Base-by-base conservation (phyloP, 2,329 filamentous ascomycete species). In the Balansia obtecta region DNA sequence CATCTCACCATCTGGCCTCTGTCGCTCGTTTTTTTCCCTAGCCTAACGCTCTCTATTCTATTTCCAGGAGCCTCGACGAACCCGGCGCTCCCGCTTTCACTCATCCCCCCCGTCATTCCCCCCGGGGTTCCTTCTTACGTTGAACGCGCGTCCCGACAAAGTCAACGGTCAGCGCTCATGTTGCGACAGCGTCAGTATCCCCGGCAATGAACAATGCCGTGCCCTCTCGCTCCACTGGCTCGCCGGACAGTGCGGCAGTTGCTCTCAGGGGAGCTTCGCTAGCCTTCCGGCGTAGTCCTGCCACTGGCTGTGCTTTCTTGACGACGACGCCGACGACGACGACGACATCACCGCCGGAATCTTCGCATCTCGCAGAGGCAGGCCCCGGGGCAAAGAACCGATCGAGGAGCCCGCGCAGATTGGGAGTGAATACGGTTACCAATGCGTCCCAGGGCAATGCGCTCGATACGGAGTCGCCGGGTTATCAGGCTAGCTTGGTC, bases 251-350 rank as follows among this genome's bases (percentile, higher is more conserved):
- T 55, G 60, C 61, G 61, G 63, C 72, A 13, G 73, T 74, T 46
- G 65, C 76, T 46, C 64, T 80, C 50, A 71, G 67, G 52, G 77
- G 77, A 48, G 77, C 77, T 10, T 74, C 72, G 11, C 68, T 80
- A 27, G 77, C 77, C 18, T 81, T 80, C 54, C 67, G 70, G 45
- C 65, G 60, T 33, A 59, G 60, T 47, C 60, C 61, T 10, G 37
- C 37, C 30, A 37, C 42, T 18, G 47, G 38, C 9, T 27, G 13
- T n/a, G 34, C 45, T 38, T 41, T 47, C 30, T 30, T 48, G 50
- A 45, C 60, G 57, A 30, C 54, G 53, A 48, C 52, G 53, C 45
- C 52, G 41, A 15, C 30, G n/a, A 9, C n/a, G n/a, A n/a, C n/a
- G n/a, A n/a, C n/a, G n/a, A n/a, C n/a, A 46, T 42, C 53, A 46